Evolutionary conservation across 352 stramenopile species (phyloP), one percentile per base, ranked within the genome.

Genomic region (Phytophthora ohioensis): DNA sequence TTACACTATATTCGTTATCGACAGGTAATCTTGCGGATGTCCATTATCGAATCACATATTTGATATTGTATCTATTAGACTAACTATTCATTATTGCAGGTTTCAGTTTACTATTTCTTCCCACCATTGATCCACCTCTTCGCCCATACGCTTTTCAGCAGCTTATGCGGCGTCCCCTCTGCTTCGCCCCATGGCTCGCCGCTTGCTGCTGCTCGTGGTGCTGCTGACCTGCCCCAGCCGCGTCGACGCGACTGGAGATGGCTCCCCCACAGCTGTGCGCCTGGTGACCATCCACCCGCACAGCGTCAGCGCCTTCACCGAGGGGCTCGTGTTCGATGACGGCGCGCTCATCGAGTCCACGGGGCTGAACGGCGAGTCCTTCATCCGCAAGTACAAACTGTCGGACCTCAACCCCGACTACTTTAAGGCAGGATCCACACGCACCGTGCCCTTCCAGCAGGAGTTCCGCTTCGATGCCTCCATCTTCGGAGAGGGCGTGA

Each of bases 401-500:
- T 64, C 68, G 35, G 71, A 74, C 31, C 57, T 71, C 39, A 43
- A 69, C 4, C 47, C 61, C 2, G 43, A 62, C 12, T 62, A 56
- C 6, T 74, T 74, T 17, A 58, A 57, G 54, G 11, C 52, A 10
- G 55, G 69, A 4, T 17, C 57, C 39, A 61, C 54, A 11, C 30
- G 64, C 17, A n/a, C 43, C 8, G 55, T 76, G 15, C 65, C 66
- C 10, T 47, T 73, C 10, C 35, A 80, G 34, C 73, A 83, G 35
- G 84, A 93, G 58, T 91, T 86, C 47, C 67, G 73, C 49, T 91
- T 95, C 51, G 63, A 85, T 48, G 43, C 71, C 34, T 54, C 67
- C n/a, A 63, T 90, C 57, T 97, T 97, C 62, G 90, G 87, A 32
- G 90, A 97, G 54, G 90, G 90, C 43, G 86, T 96, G 57, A 80